These are phyloP conservation scores for Friedmanniomyces simplex DNA, from an alignment of 495 filamentous ascomycete species.

Conservation along the genomic window DNA sequence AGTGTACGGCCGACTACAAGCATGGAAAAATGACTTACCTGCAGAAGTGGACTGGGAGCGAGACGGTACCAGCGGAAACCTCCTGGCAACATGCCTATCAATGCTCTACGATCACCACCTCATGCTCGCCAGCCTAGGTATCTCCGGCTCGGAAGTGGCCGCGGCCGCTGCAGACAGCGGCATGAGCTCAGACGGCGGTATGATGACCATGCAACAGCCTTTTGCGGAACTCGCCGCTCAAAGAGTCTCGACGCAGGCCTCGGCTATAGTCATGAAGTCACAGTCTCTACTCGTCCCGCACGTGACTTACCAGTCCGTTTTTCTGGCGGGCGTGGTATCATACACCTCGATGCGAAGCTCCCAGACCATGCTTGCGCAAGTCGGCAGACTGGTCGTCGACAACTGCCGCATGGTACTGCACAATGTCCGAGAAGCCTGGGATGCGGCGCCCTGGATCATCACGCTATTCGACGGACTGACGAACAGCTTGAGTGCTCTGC, in stretches of 20 bases:
- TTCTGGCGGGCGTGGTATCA: not conserved
- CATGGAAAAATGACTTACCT: slow-evolving; percentile 1
- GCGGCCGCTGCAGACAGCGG: not conserved
- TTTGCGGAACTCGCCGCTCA: slow-evolving; percentile 11
- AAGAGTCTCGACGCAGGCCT: not conserved
- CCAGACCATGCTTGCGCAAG: not conserved
- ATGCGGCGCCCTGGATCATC: not conserved
- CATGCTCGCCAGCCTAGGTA: not conserved
- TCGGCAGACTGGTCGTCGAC: not conserved
- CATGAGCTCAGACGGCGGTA: not conserved
- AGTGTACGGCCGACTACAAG: not conserved
- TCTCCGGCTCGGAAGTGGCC: not conserved
- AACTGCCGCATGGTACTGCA: slow-evolving; percentile 1
- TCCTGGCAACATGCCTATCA: not conserved
- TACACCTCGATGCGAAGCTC: not conserved
- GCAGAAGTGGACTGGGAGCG: not conserved
- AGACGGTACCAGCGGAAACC: not conserved
- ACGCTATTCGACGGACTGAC: not conserved
- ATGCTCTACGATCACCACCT: slow-evolving; percentile 9
- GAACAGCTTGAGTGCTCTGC: not conserved
- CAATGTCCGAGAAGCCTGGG: not conserved
- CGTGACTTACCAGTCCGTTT: not conserved
- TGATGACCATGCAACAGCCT: not conserved
- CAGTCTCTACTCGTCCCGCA: not conserved
- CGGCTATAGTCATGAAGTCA: not conserved